These are phyloP conservation scores for Trichosporon sp. DNA, from an alignment of 1,284 basidiomycete genomes.

Conservation along the genomic window DNA sequence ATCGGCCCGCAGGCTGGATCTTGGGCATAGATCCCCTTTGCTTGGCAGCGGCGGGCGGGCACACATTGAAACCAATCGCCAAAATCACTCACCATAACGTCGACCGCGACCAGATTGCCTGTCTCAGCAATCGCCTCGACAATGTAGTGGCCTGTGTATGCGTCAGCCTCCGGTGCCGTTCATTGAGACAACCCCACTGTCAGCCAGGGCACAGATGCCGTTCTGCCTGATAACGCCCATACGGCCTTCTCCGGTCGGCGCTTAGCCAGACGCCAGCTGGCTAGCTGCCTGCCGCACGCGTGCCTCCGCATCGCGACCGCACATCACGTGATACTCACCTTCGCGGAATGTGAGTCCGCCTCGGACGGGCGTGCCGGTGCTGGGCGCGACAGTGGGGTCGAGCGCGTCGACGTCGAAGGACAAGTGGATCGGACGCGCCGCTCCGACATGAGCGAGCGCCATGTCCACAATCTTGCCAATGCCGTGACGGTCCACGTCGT, in stretches of 20 bases:
- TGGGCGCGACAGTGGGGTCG: conserved; percentile 89
- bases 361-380: conserved; percentile 61
- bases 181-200: not conserved
- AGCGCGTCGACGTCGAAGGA: conserved; percentile 95
- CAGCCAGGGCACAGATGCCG: not conserved
- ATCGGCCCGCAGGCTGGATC: not conserved
- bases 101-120: conserved; percentile 81
- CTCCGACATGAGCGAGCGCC: conserved; percentile 91
- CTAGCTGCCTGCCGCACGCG: conserved; percentile 22
- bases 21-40: not conserved
- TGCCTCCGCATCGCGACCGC: not conserved
- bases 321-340: conserved; percentile 59
- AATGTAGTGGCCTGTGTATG: conserved; percentile 57
- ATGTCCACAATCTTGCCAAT: conserved; percentile 93
- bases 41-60: not conserved
- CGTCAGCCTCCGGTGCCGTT: not conserved
- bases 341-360: conserved; percentile 96
- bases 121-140: conserved; percentile 93
- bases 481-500: conserved; percentile 94
- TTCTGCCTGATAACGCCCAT: not conserved
- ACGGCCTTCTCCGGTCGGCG: conserved; percentile 1
- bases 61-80: not conserved
- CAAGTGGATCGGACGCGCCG: conserved; percentile 82
- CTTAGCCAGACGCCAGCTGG: not conserved
- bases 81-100: conserved; percentile 67